Evolutionary conservation across 1,284 basidiomycete species (phyloP), one percentile per base, ranked within the genome.

Genomic region (Meira miltonrushii): DNA sequence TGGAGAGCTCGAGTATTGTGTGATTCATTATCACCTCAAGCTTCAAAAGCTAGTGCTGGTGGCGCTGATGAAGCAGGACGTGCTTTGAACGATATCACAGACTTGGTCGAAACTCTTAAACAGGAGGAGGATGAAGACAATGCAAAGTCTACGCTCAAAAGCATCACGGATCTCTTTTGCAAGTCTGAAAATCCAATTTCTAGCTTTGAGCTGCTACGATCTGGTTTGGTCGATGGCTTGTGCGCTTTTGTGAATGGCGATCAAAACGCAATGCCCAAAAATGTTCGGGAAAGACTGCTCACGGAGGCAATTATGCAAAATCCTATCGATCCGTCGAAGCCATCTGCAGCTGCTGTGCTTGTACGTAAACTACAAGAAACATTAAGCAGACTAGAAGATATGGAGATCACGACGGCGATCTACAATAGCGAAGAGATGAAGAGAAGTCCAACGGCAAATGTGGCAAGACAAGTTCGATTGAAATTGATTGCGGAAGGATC

Each of bases 121-220:
- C 57, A 61, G 21, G 58, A 72, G 52, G 55, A 62, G 21, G 62
- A 65, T 21, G 41, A 49, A 77, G 84, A 84, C 65, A 84, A 85
- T 37, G 78, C 89, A n/a, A 79, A 82, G 23, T 83, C 84, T 39
- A 84, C 85, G 11, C 79, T 95, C 23, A 81, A 82, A 57, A 85
- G 87, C 63, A 82, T 97, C 19, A 88, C 89, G 0, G 82, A 83
- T 13, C 82, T 92, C 47, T 94, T 99, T 77, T 82, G 86, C 1
- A 86, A 86, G n/a, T 83, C 72, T 48, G 79, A 79, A 19, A 79
- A 81, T 40, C 88, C 91, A 10, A 85, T 97, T 11, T 96, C 93
- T 0, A 95, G 92, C 79, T 98, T 97, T 68, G 95, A 99, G 81
- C 80, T 98, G 43, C 81, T 96, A 57, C 89, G 95, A 72, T 94